Percentiles rank a stretch among this genome's conserved stretches.
Evolutionary conservation across 306 rosid species (phyloP).

Genomic region (Vigna unguiculata): DNA sequence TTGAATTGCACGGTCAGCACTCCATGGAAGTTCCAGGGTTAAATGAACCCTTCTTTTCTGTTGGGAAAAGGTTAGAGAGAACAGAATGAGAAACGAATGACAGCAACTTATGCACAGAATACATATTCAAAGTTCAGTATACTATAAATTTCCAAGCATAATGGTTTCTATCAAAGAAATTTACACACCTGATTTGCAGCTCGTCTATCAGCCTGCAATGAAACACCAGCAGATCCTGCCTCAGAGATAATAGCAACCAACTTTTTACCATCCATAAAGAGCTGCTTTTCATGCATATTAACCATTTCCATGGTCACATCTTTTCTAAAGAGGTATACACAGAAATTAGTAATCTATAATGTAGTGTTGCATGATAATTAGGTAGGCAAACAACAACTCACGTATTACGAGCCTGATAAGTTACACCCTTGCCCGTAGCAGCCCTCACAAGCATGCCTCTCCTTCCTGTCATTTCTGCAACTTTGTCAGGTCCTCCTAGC

Average conservation of each 20-base stretch:
- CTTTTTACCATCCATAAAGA: conserved; percentile 96
- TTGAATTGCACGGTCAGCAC: conserved; percentile 99
- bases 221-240: conserved; percentile 99
- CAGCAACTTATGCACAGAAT: conserved; percentile 37
- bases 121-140: conserved; percentile 16
- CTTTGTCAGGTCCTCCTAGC: conserved; percentile 99
- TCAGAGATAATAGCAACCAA: conserved; percentile 94
- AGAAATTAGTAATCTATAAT: conserved; percentile 33
- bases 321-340: conserved; percentile 63
- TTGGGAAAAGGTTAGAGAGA: conserved; percentile 35
- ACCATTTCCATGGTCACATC: conserved; percentile 99
- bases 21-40: conserved; percentile 98
- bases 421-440: conserved; percentile 91
- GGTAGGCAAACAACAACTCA: conserved; percentile 57
- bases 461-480: conserved; percentile 98
- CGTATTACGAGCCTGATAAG: conserved; percentile 98
- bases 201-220: conserved; percentile 98
- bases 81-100: conserved; percentile 29
- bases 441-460: conserved; percentile 99
- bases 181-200: conserved; percentile 79
- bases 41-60: conserved; percentile 98
- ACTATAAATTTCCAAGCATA: conserved; percentile 30
- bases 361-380: conserved; percentile 7
- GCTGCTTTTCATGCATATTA: conserved; percentile 98
- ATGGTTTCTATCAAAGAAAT: not conserved